Conservation (phyloP, 352 stramenopile species). For the Globisporangium middletonii region DNA sequence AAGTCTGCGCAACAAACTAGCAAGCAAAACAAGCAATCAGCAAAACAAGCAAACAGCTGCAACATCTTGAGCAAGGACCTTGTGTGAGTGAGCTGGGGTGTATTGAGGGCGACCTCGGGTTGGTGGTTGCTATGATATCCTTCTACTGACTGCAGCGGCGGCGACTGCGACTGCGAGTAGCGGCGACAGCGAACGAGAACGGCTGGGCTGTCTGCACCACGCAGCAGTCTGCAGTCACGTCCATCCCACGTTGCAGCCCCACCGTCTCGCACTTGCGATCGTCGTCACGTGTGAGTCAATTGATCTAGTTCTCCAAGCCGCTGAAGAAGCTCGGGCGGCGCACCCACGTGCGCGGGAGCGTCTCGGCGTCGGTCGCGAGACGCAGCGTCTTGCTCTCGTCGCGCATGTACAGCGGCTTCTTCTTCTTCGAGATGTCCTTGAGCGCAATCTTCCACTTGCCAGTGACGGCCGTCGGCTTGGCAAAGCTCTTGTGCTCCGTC, state of each 20-base stretch:
- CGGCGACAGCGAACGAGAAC: too few relatives aligned
- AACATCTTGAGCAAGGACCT: too few relatives aligned
- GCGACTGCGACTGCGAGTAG: too few relatives aligned
- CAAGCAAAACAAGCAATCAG: too few relatives aligned
- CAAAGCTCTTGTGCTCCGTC: constrained; percentile 66
- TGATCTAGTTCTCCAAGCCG: constrained; percentile 46
- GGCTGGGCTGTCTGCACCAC: too few relatives aligned
- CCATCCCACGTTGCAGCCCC: too few relatives aligned
- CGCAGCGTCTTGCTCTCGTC: constrained; percentile 48
- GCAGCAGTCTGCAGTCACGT: too few relatives aligned
- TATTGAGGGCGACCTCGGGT: too few relatives aligned
- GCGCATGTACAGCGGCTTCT: constrained; percentile 68
- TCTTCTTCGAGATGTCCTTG: constrained; percentile 80
- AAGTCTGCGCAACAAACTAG: too few relatives aligned
- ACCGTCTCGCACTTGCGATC: neutral
- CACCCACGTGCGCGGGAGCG: constrained; percentile 77
- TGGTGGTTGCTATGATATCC: constrained; percentile 7
- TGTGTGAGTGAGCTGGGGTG: constrained; percentile 3
- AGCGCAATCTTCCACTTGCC: constrained; percentile 73
- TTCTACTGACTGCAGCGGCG: constrained; percentile 3
- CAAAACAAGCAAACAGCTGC: too few relatives aligned
- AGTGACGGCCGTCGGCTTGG: constrained; percentile 50
- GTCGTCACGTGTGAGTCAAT: neutral
- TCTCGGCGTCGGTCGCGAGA: constrained; percentile 68
- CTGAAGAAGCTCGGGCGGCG: constrained; percentile 66